Evolutionary conservation across 108 stramenopile genomes (phyloP).

Genomic region (Epithemia pelagica): DNA sequence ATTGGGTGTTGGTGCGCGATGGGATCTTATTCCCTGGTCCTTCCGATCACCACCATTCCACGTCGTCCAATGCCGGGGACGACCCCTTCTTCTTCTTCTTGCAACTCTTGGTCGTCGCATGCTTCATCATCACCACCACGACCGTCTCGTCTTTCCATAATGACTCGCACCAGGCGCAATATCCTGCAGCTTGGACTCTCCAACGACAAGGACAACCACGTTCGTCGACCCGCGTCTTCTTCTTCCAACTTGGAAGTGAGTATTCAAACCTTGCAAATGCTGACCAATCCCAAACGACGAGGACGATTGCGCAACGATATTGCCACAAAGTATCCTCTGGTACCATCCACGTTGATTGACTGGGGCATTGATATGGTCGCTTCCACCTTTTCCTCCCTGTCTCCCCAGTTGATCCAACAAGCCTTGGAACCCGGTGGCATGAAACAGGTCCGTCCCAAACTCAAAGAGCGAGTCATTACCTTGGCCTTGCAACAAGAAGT

Average conservation of each 20-base stretch:
- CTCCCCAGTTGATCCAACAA: not conserved
- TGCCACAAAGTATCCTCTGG: not conserved
- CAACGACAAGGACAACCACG: no score
- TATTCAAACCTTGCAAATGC: conserved; percentile 1
- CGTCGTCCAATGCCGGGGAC: no score
- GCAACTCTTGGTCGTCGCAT: no score
- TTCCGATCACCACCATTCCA: no score
- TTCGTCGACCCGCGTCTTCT: no score
- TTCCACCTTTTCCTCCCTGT: not conserved
- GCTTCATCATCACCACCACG: no score
- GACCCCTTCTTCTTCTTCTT: no score
- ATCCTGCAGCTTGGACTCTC: no score
- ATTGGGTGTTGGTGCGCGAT: no score
- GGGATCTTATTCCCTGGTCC: no score
- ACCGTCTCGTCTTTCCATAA: no score
- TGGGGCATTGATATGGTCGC: not conserved
- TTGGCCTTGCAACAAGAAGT: conserved; percentile 6
- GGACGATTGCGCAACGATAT: not conserved
- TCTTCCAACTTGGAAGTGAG: not conserved
- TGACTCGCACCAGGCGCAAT: no score
- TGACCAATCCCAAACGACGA: not conserved
- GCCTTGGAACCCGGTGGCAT: conserved; percentile 2
- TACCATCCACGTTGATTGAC: not conserved
- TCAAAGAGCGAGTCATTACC: not conserved
- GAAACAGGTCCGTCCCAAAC: not conserved